phyloP scores from a whole-genome alignment of 1,284 basidiomycete genomes.

The Cronartium quercuum region DNA sequence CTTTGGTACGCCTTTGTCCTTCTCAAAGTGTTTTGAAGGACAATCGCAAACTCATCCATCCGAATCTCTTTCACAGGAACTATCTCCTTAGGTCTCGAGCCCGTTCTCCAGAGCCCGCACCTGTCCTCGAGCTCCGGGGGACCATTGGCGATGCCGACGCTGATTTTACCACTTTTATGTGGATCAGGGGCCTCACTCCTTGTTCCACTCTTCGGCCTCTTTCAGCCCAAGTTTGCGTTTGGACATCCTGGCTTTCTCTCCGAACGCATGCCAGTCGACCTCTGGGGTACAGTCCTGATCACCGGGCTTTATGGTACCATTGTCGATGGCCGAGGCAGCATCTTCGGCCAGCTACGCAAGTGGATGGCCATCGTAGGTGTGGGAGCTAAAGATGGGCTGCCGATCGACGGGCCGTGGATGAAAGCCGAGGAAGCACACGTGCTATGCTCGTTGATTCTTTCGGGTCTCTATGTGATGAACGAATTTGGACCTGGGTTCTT shows the following conservation, averaged over 20 bases:
- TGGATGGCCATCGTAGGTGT: background rate
- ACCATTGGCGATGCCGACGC: conserved; percentile 20
- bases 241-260: conserved; percentile 24
- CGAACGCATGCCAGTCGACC: conserved; percentile 16
- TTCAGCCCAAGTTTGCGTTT: conserved; percentile 25
- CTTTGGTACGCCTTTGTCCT: conserved; percentile 7
- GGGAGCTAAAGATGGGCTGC: background rate
- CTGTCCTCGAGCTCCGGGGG: background rate
- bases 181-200: conserved; percentile 34
- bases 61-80: conserved; percentile 10
- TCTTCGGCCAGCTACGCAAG: conserved; percentile 12
- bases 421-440: conserved; percentile 24
- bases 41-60: background rate
- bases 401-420: conserved; percentile 6
- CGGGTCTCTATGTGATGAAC: conserved; percentile 9
- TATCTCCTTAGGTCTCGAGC: conserved; percentile 22
- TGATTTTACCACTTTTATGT: conserved; percentile 30
- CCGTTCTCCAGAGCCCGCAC: conserved; percentile 3
- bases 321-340: conserved; percentile 24
- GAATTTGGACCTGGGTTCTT: conserved; percentile 11
- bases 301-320: conserved; percentile 24
- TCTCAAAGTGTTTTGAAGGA: background rate
- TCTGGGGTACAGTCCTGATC: conserved; percentile 34
- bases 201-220: conserved; percentile 32
- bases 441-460: conserved; percentile 28